phyloP scores from a whole-genome alignment of 2,329 filamentous ascomycete genomes.

The Nannizzia gypsea region DNA sequence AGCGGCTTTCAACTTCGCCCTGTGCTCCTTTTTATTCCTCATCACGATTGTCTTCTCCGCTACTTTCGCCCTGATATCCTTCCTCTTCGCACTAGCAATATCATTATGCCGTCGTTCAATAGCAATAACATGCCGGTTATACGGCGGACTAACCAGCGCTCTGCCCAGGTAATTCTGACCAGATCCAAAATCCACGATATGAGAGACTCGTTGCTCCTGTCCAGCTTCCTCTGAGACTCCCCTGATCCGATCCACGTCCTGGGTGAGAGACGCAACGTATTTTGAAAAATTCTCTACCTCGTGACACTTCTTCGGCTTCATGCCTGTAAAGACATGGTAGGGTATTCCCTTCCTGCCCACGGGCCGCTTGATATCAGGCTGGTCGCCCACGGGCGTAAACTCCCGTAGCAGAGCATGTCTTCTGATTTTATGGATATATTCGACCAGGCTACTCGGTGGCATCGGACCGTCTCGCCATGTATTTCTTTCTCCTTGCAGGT shows the following conservation, averaged over 20 bases:
- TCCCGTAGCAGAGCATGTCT: slow-evolving; percentile 55
- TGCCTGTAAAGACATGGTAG: slow-evolving; percentile 66
- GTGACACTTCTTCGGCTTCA: slow-evolving; percentile 93
- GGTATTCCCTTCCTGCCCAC: slow-evolving; percentile 49
- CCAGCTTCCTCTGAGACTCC: slow-evolving; percentile 16
- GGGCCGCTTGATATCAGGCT: slow-evolving; percentile 12
- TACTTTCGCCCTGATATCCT: slow-evolving; percentile 72
- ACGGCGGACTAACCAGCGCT: slow-evolving; percentile 71
- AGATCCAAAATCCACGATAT: slow-evolving; percentile 91
- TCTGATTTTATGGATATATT: slow-evolving; percentile 62
- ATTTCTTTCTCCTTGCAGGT: slow-evolving; percentile 8
- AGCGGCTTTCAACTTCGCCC: neutral
- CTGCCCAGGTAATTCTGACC: slow-evolving; percentile 93
- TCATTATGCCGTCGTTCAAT: slow-evolving; percentile 82
- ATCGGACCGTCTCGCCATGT: slow-evolving; percentile 34
- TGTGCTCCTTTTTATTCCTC: slow-evolving; percentile 62
- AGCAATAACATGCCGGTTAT: slow-evolving; percentile 76
- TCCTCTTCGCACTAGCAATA: slow-evolving; percentile 68
- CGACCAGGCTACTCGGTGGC: slow-evolving; percentile 48
- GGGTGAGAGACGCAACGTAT: slow-evolving; percentile 60
- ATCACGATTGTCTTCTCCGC: slow-evolving; percentile 60
- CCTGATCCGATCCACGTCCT: slow-evolving; percentile 41
- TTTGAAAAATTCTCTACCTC: slow-evolving; percentile 85
- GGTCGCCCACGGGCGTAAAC: slow-evolving; percentile 36
- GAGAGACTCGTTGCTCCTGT: slow-evolving; percentile 47